phyloP scores from a whole-genome alignment of 495 filamentous ascomycete genomes.

The Penicillium antarcticum region DNA sequence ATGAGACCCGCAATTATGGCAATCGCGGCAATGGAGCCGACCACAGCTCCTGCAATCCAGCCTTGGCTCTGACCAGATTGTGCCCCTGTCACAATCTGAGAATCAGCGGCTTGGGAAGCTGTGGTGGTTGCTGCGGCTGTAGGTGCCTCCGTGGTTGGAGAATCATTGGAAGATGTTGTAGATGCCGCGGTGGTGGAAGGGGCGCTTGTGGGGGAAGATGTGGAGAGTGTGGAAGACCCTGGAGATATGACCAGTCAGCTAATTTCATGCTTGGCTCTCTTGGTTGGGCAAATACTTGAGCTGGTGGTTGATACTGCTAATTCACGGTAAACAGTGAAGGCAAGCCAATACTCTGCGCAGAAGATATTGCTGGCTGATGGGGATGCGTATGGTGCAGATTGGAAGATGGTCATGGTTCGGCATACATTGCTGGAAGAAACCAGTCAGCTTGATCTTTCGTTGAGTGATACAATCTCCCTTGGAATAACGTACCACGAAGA shows the following conservation, averaged over 20 bases:
- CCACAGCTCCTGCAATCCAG: slow-evolving; percentile 7
- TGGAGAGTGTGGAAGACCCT: neutral
- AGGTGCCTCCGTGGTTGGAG: too few species aligned
- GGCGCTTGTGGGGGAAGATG: neutral
- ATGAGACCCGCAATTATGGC: neutral
- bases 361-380: slow-evolving; percentile 8
- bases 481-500: neutral
- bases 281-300: neutral
- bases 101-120: too few species aligned
- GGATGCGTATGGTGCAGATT: slow-evolving; percentile 1
- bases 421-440: neutral
- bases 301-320: slow-evolving; percentile 5
- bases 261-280: neutral
- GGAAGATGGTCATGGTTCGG: slow-evolving; percentile 11
- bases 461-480: neutral
- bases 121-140: too few species aligned
- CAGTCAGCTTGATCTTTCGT: neutral
- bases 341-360: slow-evolving; percentile 5
- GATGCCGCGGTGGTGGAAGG: too few species aligned
- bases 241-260: neutral
- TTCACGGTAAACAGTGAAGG: slow-evolving; percentile 4
- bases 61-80: neutral
- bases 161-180: too few species aligned
- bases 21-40: slow-evolving; percentile 1
- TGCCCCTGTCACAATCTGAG: neutral